phyloP scores from a whole-genome alignment of 805 yeast species.

The Candida loeiensis region DNA sequence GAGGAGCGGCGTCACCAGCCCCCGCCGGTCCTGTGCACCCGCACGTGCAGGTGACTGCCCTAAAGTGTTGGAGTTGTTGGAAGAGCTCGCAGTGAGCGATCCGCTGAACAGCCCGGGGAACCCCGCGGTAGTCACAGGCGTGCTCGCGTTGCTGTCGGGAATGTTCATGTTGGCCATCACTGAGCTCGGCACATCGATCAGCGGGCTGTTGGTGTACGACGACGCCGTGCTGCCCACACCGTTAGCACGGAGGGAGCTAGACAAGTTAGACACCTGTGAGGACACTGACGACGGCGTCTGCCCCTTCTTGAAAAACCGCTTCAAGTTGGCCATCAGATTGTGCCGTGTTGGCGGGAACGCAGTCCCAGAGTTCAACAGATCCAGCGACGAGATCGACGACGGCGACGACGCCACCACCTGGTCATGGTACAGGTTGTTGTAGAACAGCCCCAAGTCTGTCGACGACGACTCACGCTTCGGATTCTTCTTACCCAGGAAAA shows the following conservation, averaged over 20 bases:
- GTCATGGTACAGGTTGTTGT: constrained; percentile 35
- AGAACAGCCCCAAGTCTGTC: constrained; percentile 40
- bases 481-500: constrained; percentile 43
- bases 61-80: constrained; percentile 27
- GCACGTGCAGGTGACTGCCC: constrained; percentile 13
- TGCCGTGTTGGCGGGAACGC: constrained; percentile 46
- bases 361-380: constrained; percentile 22
- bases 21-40: constrained; percentile 35
- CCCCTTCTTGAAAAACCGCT: constrained; percentile 62
- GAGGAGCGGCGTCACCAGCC: constrained; percentile 31
- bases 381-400: constrained; percentile 29
- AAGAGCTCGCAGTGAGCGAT: constrained; percentile 25
- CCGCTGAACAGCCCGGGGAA: constrained; percentile 20
- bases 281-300: constrained; percentile 15
- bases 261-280: constrained; percentile 20
- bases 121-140: constrained; percentile 8
- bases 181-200: background rate
- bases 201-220: background rate
- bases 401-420: constrained; percentile 26
- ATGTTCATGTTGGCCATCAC: constrained; percentile 8
- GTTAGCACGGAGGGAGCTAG: constrained; percentile 21
- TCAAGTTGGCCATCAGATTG: constrained; percentile 75
- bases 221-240: constrained; percentile 6
- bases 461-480: constrained; percentile 33
- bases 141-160: constrained; percentile 9